phyloP scores from a whole-genome alignment of 768 basidiomycete species.

The Cystobasidium onofrii region DNA sequence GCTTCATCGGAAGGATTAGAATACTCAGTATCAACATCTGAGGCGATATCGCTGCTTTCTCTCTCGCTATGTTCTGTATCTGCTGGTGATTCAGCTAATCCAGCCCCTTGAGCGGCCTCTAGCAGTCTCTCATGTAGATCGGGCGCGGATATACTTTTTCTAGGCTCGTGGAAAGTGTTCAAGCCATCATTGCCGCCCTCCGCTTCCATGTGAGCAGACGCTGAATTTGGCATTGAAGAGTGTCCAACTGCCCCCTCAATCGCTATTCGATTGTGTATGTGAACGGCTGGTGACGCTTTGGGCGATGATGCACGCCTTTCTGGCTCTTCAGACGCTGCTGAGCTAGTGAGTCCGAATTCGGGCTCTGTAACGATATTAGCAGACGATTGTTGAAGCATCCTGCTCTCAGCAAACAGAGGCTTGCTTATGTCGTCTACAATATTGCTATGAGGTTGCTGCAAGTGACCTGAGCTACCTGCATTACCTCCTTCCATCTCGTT shows the following conservation, averaged over 20 bases:
- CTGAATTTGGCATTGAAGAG: neutral
- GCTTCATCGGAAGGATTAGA: constrained; percentile 25
- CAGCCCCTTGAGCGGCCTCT: neutral
- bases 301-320: too few relatives aligned
- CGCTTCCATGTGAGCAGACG: neutral
- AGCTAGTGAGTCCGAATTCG: neutral
- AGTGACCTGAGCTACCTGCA: too few relatives aligned
- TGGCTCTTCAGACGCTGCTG: too few relatives aligned
- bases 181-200: neutral
- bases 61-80: neutral
- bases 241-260: neutral
- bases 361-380: neutral
- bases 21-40: constrained; percentile 6
- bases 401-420: neutral
- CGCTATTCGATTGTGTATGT: neutral
- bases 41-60: neutral
- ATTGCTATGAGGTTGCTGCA: too few relatives aligned
- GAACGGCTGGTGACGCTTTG: neutral
- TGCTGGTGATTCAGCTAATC: neutral
- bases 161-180: neutral
- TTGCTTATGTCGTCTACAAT: too few relatives aligned
- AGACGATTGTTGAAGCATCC: neutral
- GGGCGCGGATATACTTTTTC: constrained; percentile 18
- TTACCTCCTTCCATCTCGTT: neutral
- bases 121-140: constrained; percentile 1